phyloP scores from a whole-genome alignment of 305 asterid species.

The Rubia balearica region DNA sequence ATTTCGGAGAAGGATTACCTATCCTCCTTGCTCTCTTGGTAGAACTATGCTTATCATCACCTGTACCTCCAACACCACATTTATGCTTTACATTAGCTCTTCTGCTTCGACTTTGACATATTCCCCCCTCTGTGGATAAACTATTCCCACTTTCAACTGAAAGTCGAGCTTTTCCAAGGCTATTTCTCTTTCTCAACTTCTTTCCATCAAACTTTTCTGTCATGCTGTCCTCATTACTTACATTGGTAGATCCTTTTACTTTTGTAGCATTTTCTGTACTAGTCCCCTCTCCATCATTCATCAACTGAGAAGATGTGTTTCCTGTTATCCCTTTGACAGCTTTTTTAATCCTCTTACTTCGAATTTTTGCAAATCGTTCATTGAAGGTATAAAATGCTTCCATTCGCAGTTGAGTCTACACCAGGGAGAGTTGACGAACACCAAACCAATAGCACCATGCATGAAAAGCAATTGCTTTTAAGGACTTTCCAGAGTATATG shows the following conservation, averaged over 20 bases:
- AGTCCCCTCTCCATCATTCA: conserved; percentile 41
- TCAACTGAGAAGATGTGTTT: conserved; percentile 40
- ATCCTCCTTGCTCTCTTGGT: conserved; percentile 39
- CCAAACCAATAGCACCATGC: conserved; percentile 15
- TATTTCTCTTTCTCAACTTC: conserved; percentile 35
- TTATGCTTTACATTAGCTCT: conserved; percentile 28
- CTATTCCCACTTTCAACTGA: conserved; percentile 14
- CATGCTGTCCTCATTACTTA: conserved; percentile 22
- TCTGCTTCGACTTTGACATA: conserved; percentile 14
- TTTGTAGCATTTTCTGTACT: conserved; percentile 30
- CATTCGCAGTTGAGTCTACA: conserved; percentile 88
- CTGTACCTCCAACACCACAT: conserved; percentile 31
- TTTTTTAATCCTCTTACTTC: conserved; percentile 83
- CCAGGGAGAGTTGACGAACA: conserved; percentile 18
- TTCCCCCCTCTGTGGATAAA: conserved; percentile 23
- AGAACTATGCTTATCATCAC: conserved; percentile 19
- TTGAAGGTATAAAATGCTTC: conserved; percentile 96
- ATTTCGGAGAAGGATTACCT: conserved; percentile 22
- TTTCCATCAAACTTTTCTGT: conserved; percentile 26
- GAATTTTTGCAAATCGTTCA: conserved; percentile 90
- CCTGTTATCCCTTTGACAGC: conserved; percentile 78
- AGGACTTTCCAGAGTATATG: neutral
- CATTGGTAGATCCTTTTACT: conserved; percentile 26
- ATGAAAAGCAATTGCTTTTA: neutral
- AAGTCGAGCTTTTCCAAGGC: conserved; percentile 22